Evolutionary conservation across 371 early-diverging fungal genomes (phyloP).

Genomic region (Mucor velutinosus): DNA sequence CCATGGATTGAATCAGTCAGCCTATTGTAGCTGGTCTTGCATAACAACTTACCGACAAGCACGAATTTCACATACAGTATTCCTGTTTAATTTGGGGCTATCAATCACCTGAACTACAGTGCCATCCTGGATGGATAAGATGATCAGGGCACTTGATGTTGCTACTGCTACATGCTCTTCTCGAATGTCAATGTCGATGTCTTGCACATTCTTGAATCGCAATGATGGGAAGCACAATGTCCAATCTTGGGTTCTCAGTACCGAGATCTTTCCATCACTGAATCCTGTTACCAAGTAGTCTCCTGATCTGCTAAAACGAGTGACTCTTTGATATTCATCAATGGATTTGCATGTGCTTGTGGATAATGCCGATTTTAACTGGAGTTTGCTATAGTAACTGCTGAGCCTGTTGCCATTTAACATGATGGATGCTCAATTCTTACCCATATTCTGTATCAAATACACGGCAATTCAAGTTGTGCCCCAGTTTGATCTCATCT

Average conservation of each 20-base stretch:
- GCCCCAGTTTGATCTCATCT: slow-evolving; percentile 49
- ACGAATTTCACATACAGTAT: slow-evolving; percentile 48
- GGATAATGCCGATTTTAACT: neutral
- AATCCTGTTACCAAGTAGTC: slow-evolving; percentile 58
- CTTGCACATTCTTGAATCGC: slow-evolving; percentile 60
- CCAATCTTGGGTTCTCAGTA: slow-evolving; percentile 56
- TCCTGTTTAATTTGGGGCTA: slow-evolving; percentile 57
- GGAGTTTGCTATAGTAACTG: neutral
- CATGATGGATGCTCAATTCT: neutral
- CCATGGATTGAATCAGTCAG: neutral
- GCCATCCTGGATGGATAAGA: slow-evolving; percentile 55
- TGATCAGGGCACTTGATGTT: slow-evolving; percentile 46
- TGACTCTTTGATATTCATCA: slow-evolving; percentile 50
- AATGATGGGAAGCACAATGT: slow-evolving; percentile 49
- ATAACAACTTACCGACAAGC: slow-evolving; percentile 41
- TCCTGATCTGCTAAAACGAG: slow-evolving; percentile 56
- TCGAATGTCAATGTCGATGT: slow-evolving; percentile 53
- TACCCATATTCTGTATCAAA: slow-evolving; percentile 50
- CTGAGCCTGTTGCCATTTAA: neutral
- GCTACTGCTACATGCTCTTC: slow-evolving; percentile 38
- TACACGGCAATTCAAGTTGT: slow-evolving; percentile 56
- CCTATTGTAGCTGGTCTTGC: neutral
- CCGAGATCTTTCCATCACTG: slow-evolving; percentile 64
- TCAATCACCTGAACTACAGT: slow-evolving; percentile 60
- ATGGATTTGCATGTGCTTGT: slow-evolving; percentile 25